A percentile compares a stretch with the other conserved stretches of the same genome.
Conservation (phyloP, 495 filamentous ascomycete genomes). For the Hyaloscypha variabilis region DNA sequence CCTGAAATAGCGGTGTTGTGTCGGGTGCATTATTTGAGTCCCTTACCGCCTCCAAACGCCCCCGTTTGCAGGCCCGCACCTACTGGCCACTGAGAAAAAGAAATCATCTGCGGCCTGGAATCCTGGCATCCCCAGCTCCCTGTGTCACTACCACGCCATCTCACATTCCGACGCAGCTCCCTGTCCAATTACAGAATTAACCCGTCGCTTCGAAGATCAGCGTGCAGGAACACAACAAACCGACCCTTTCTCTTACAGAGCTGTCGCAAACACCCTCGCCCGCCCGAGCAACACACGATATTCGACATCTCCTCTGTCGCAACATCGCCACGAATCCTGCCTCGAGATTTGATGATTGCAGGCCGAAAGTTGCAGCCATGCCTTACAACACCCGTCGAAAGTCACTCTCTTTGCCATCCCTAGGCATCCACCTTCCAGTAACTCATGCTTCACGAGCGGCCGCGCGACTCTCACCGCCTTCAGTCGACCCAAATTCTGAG, state of each 20-base stretch:
- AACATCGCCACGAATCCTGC: conserved; percentile 7
- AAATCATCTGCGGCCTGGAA: conserved; percentile 13
- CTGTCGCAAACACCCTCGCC: conserved; percentile 12
- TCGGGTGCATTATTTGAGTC: conserved; percentile 13
- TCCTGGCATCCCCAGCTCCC: conserved; percentile 13
- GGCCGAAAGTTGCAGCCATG: conserved; percentile 53
- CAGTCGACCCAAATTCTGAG: conserved; percentile 55
- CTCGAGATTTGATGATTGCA: neutral
- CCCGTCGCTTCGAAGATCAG: conserved; percentile 23
- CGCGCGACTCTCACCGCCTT: conserved; percentile 58
- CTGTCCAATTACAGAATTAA: conserved; percentile 18
- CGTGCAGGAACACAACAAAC: conserved; percentile 27
- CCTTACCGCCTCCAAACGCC: conserved; percentile 27
- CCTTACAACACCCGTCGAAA: conserved; percentile 98
- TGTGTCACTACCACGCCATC: conserved; percentile 20
- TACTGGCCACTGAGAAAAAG: conserved; percentile 5
- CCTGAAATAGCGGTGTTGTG: conserved; percentile 21
- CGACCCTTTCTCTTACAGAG: conserved; percentile 6
- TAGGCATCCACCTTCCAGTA: conserved; percentile 87
- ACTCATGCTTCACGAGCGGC: conserved; percentile 65
- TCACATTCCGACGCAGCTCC: conserved; percentile 21
- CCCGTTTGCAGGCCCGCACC: conserved; percentile 3
- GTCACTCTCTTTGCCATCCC: conserved; percentile 88
- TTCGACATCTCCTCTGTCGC: conserved; percentile 11
- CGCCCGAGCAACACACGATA: conserved; percentile 3